A percentile compares a stretch with the other conserved stretches of the same genome.
Evolutionary conservation across 1,284 basidiomycete species (phyloP).

Genomic region (Filobasidium uniguttulatum): DNA sequence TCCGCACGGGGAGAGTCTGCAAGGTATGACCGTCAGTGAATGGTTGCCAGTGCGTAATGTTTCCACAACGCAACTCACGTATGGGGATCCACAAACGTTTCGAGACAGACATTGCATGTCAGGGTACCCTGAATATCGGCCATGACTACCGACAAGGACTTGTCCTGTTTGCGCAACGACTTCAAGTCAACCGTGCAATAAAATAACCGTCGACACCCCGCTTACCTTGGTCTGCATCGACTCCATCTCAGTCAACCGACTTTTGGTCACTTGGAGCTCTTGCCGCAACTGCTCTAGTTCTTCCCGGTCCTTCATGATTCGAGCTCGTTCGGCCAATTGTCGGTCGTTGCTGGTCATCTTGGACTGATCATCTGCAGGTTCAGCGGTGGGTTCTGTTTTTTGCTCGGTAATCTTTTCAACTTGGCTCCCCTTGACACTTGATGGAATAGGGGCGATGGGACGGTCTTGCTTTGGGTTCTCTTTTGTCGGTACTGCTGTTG

Average conservation of each 20-base stretch:
- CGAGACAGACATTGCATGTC: slow-evolving; percentile 30
- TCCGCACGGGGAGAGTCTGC: slow-evolving; percentile 24
- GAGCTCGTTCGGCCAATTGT: slow-evolving; percentile 2
- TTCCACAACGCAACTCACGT: slow-evolving; percentile 25
- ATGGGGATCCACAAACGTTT: slow-evolving; percentile 29
- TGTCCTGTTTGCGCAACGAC: slow-evolving; percentile 20
- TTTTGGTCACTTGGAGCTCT: slow-evolving; percentile 5
- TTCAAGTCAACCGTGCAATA: slow-evolving; percentile 7
- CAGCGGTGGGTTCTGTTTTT: too few species aligned
- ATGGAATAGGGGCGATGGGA: too few species aligned
- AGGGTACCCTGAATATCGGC: slow-evolving; percentile 25
- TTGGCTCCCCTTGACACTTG: too few species aligned
- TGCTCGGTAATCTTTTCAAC: too few species aligned
- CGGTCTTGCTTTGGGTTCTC: too few species aligned
- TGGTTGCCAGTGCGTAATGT: too few species aligned
- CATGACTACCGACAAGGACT: too few species aligned
- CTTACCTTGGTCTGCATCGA: slow-evolving; percentile 6
- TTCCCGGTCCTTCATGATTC: slow-evolving; percentile 2
- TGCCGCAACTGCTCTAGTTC: background rate
- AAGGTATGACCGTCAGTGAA: background rate
- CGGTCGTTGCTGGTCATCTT: background rate
- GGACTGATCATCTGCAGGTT: too few species aligned
- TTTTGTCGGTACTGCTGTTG: too few species aligned
- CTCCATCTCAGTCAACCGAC: slow-evolving; percentile 1
- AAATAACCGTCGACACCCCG: background rate